These are phyloP conservation scores for Phyllosticta ampelicida DNA, from an alignment of 2,329 filamentous ascomycete species.

Conservation along the genomic window DNA sequence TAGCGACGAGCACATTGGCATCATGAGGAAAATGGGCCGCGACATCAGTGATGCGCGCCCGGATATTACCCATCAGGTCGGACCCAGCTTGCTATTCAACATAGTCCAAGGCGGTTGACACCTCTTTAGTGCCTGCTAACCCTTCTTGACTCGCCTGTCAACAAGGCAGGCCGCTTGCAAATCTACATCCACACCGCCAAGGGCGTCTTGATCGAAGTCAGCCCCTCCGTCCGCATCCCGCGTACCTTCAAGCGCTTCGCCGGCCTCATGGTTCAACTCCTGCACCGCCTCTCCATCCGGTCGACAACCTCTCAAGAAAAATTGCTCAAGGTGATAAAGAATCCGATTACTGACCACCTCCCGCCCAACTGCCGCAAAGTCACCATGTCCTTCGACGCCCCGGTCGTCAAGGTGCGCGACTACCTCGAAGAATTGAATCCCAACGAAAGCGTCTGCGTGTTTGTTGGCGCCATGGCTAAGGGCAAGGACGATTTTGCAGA, in stretches of 20 bases:
- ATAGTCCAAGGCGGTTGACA: constrained; percentile 5
- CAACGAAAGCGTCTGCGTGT: constrained; percentile 93
- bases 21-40: constrained; percentile 99
- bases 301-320: constrained; percentile 97
- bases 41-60: constrained; percentile 96
- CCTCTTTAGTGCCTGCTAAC: constrained; percentile 79
- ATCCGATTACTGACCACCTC: constrained; percentile 93
- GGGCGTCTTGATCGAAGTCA: constrained; percentile 94
- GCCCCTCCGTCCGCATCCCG: constrained; percentile 93
- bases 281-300: constrained; percentile 90
- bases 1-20: constrained; percentile 96
- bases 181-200: constrained; percentile 98
- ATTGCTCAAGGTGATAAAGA: constrained; percentile 92
- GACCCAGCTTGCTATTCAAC: constrained; percentile 19
- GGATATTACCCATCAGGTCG: constrained; percentile 96
- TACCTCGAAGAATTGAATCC: constrained; percentile 70
- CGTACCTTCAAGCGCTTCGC: constrained; percentile 98
- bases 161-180: constrained; percentile 94
- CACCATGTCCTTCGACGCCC: constrained; percentile 87
- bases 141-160: constrained; percentile 92
- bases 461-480: constrained; percentile 98
- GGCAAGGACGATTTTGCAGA: constrained; percentile 93
- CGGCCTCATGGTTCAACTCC: constrained; percentile 94
- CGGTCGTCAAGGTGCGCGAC: constrained; percentile 75
- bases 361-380: constrained; percentile 97